phyloP scores from a whole-genome alignment of 1,139 yeast genomes.

The Saccharomycopsis phalli region DNA sequence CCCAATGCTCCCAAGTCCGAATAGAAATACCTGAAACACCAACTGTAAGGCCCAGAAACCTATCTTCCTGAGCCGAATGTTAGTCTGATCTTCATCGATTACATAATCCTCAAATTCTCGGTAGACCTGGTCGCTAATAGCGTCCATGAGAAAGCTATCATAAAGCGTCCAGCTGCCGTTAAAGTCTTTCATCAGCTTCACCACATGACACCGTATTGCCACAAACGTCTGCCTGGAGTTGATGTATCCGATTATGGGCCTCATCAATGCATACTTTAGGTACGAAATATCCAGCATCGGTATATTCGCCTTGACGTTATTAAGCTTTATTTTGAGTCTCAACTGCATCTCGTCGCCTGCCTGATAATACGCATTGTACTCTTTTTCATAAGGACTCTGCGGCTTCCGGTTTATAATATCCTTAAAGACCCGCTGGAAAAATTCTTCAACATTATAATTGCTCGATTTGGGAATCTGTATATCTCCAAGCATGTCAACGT shows the following conservation, averaged over 20 bases:
- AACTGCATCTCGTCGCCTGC: constrained; percentile 42
- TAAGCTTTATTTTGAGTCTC: constrained; percentile 68
- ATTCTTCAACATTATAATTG: constrained; percentile 28
- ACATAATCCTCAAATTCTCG: constrained; percentile 86
- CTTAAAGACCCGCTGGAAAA: constrained; percentile 20
- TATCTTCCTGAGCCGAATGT: constrained; percentile 66
- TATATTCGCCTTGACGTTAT: constrained; percentile 79
- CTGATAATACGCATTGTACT: constrained; percentile 14
- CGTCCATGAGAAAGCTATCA: constrained; percentile 87
- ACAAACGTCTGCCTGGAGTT: constrained; percentile 84
- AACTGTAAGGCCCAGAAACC: constrained; percentile 92
- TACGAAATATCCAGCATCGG: constrained; percentile 86
- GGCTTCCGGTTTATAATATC: constrained; percentile 24
- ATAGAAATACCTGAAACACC: constrained; percentile 66
- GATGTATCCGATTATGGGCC: constrained; percentile 94
- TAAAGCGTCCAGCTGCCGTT: constrained; percentile 96
- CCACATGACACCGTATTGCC: constrained; percentile 79
- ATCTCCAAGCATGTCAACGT: constrained; percentile 89
- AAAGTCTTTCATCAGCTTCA: constrained; percentile 70
- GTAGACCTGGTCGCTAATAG: constrained; percentile 80
- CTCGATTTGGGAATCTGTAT: constrained; percentile 66
- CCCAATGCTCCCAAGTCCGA: constrained; percentile 64
- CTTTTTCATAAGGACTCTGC: constrained; percentile 9
- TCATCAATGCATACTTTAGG: constrained; percentile 79
- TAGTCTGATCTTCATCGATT: constrained; percentile 73